Conservation (phyloP, 305 asterid genomes). For the Petunia hybrid region DNA sequence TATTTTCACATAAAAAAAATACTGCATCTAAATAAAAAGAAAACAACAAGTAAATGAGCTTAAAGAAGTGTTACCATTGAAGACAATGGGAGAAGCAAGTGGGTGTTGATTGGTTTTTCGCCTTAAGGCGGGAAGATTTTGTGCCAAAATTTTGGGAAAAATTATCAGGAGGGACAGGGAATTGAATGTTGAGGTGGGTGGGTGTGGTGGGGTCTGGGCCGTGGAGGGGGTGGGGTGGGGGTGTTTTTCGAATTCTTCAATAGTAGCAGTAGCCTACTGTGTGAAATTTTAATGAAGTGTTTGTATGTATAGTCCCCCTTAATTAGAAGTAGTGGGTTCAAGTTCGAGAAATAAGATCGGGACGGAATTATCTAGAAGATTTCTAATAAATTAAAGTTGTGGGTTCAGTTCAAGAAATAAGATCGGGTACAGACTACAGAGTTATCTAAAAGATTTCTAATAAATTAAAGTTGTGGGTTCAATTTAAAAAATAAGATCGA, state of each 20-base stretch:
- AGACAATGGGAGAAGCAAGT: neutral
- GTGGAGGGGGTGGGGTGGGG: conserved; percentile 20
- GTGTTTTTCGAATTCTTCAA: conserved; percentile 47
- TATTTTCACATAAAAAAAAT: neutral
- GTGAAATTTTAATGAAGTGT: neutral
- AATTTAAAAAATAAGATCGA: too few species aligned
- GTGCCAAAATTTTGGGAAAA: neutral
- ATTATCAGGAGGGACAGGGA: neutral
- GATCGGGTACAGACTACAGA: too few species aligned
- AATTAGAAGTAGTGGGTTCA: too few species aligned
- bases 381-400: too few species aligned
- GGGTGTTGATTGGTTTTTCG: neutral
- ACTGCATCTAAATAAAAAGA: neutral
- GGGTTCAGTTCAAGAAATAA: too few species aligned
- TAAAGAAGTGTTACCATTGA: neutral
- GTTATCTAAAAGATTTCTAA: too few species aligned
- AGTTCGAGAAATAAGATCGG: too few species aligned
- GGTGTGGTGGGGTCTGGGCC: conserved; percentile 11
- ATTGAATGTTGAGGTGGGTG: neutral
- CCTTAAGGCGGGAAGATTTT: conserved; percentile 36
- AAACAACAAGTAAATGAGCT: neutral
- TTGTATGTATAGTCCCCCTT: too few species aligned
- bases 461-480: too few species aligned
- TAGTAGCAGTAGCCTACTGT: conserved; percentile 41
- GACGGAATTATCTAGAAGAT: too few species aligned